A percentile compares a stretch with the other conserved stretches of the same genome.
These are phyloP conservation scores for Backusella psychrophila DNA, from an alignment of 192 early-diverging fungal genomes.

Conservation along the genomic window DNA sequence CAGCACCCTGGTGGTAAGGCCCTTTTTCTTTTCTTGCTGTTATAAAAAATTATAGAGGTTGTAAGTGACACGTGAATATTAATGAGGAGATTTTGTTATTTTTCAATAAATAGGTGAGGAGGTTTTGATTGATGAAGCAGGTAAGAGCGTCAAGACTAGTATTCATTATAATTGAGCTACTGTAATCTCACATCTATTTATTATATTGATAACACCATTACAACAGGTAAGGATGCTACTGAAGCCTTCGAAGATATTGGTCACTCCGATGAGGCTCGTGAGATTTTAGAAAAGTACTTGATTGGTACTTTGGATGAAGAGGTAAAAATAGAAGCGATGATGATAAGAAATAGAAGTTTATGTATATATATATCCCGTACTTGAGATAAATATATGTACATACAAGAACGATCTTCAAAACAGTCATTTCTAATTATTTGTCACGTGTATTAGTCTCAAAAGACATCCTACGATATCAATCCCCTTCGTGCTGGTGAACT, in stretches of 20 bases:
- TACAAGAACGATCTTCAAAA: not conserved
- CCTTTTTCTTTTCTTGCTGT: not conserved
- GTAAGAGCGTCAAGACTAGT: slow-evolving; percentile 35
- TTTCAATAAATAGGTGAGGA: slow-evolving; percentile 73
- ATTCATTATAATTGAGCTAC: not conserved
- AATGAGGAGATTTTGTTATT: not conserved
- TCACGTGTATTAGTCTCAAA: not conserved
- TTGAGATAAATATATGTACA: not conserved
- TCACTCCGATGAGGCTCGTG: slow-evolving; percentile 91
- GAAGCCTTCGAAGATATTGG: slow-evolving; percentile 96
- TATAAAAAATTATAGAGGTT: not conserved
- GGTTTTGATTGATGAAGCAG: slow-evolving; percentile 87
- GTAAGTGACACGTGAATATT: not conserved
- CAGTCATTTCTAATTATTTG: not conserved
- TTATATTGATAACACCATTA: not conserved
- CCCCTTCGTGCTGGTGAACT: slow-evolving; percentile 29
- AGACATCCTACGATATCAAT: slow-evolving; percentile 2
- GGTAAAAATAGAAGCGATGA: slow-evolving; percentile 18
- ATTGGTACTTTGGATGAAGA: slow-evolving; percentile 34
- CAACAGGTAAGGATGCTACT: slow-evolving; percentile 75
- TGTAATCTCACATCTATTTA: not conserved
- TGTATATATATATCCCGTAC: not conserved
- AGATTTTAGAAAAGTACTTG: slow-evolving; percentile 53
- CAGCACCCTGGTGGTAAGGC: slow-evolving; percentile 77
- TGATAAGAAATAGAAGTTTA: not conserved